Conservation (phyloP, 768 basidiomycete genomes). For the Boletus speciosus region DNA sequence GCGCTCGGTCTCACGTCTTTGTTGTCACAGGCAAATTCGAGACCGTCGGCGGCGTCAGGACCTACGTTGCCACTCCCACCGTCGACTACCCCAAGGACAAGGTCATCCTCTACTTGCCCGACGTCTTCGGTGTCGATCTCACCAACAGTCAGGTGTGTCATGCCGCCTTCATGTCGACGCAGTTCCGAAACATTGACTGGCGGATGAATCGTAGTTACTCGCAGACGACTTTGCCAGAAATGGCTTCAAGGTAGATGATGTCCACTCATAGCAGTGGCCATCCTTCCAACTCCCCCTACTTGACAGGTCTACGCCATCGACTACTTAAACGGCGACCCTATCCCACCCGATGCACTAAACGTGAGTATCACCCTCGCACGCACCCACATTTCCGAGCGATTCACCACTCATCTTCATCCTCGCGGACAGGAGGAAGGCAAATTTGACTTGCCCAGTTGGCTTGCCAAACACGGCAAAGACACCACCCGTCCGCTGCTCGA, state of each 20-base stretch:
- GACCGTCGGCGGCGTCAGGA: conserved; percentile 43
- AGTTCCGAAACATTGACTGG: neutral
- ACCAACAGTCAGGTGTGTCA: conserved; percentile 42
- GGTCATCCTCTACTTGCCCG: conserved; percentile 52
- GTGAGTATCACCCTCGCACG: conserved; percentile 1
- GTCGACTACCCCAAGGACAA: conserved; percentile 52
- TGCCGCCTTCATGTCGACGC: neutral
- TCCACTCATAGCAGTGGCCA: neutral
- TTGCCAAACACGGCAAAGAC: conserved; percentile 38
- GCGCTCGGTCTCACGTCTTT: neutral
- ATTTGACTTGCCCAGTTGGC: conserved; percentile 34
- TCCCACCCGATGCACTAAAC: conserved; percentile 14
- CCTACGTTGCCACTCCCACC: conserved; percentile 54
- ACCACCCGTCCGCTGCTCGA: conserved; percentile 49
- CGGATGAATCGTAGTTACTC: conserved; percentile 31
- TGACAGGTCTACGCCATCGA: conserved; percentile 23
- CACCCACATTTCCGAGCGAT: neutral
- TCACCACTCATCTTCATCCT: neutral
- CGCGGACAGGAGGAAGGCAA: neutral
- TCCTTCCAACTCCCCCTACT: neutral
- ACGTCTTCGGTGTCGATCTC: conserved; percentile 49
- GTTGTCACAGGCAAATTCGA: conserved; percentile 39
- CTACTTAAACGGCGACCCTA: conserved; percentile 28
- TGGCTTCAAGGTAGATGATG: conserved; percentile 32
- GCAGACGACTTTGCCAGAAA: conserved; percentile 43